phyloP scores from a whole-genome alignment of 2,329 filamentous ascomycete genomes.

The Chrysoporthe cubensis region DNA sequence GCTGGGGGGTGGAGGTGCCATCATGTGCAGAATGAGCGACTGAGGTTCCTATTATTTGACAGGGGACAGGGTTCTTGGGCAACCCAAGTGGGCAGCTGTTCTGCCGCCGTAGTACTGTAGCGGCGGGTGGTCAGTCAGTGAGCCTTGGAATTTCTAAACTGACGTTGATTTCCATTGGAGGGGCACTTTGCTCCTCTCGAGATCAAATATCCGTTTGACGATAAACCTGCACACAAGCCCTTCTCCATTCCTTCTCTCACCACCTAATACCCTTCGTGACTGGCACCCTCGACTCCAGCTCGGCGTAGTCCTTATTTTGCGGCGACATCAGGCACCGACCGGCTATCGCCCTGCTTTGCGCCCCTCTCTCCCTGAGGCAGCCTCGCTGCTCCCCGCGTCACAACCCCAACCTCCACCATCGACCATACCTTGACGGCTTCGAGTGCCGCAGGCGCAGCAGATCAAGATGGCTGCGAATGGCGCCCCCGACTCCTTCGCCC shows the following conservation, averaged over 20 bases:
- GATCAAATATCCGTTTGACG: background rate
- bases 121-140: conserved; percentile 5
- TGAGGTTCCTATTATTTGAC: background rate
- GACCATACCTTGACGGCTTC: conserved; percentile 30
- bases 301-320: background rate
- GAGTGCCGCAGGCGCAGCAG: conserved; percentile 27
- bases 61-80: conserved; percentile 6
- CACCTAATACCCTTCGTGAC: background rate
- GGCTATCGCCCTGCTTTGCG: conserved; percentile 20
- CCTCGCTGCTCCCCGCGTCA: conserved; percentile 24
- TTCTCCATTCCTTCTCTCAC: background rate
- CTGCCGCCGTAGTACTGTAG: background rate
- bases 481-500: conserved; percentile 73
- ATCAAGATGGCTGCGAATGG: conserved; percentile 68
- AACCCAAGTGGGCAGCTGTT: background rate
- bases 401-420: conserved; percentile 29
- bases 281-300: background rate
- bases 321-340: background rate
- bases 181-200: conserved; percentile 23
- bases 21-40: no score
- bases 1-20: background rate
- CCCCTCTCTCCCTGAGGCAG: conserved; percentile 21
- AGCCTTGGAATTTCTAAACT: conserved; percentile 15
- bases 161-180: conserved; percentile 28
- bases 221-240: background rate